phyloP scores from a whole-genome alignment of 1,284 basidiomycete species.

The Rhizopogon hawkerae region DNA sequence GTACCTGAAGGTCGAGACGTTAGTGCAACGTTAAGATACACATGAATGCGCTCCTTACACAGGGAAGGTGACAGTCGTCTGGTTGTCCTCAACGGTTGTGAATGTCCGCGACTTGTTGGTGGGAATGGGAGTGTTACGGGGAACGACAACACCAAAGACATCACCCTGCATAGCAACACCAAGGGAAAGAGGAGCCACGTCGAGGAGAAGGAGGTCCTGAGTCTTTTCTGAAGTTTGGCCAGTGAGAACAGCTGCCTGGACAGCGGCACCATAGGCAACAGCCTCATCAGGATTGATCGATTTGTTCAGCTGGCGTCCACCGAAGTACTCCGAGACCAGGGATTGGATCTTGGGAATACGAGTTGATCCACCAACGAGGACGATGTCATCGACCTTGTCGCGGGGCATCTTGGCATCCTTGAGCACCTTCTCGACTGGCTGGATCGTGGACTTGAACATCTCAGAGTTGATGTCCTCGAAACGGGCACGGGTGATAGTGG shows the following conservation, averaged over 20 bases:
- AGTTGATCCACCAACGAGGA: conserved; percentile 98
- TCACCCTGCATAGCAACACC: conserved; percentile 99
- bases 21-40: conserved; percentile 6
- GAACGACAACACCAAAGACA: conserved; percentile 93
- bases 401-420: conserved; percentile 98
- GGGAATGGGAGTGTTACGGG: conserved; percentile 95
- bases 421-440: conserved; percentile 97
- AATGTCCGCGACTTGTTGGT: conserved; percentile 95
- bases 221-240: conserved; percentile 96
- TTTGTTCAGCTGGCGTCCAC: conserved; percentile 97
- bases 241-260: conserved; percentile 94
- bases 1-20: conserved; percentile 42
- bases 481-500: conserved; percentile 96
- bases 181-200: conserved; percentile 92
- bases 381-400: conserved; percentile 98
- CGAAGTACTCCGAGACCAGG: conserved; percentile 97
- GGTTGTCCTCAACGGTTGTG: conserved; percentile 98
- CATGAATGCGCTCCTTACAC: conserved; percentile 46
- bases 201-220: conserved; percentile 88
- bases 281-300: conserved; percentile 96
- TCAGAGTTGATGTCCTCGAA: conserved; percentile 98
- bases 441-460: conserved; percentile 94
- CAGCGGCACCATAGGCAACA: conserved; percentile 93
- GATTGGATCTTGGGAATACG: conserved; percentile 99
- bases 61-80: conserved; percentile 95